Base-by-base conservation (phyloP, 257 asterid genomes). In the Thymus mandschuricus region DNA sequence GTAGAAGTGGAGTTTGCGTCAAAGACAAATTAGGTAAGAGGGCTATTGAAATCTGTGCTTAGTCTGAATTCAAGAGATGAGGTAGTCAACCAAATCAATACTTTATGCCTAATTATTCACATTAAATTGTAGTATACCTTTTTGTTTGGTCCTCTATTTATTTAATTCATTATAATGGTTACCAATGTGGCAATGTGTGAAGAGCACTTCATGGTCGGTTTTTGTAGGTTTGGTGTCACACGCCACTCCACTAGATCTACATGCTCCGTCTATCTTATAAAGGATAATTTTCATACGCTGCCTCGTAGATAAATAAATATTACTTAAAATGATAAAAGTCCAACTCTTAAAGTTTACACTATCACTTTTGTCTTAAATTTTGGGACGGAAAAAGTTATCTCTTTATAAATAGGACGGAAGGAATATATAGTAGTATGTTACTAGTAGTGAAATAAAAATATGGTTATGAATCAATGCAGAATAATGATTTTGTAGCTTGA, bases 41-140 rank as follows among this genome's bases (percentile, higher is more conserved):
- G 21, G 21, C 48, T 43, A 11, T 75, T 40, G 78, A 52, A 33
- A 45, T 34, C 30, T 52, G 80, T 79, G 78, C 68, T 28, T 7
- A 44, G 60, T 74, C 67, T 64, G 79, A 76, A 58, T 6, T 11
- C n/a, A 4, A 12, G 51, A 40, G 34, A 41, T 21, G 3, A 0
- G 10, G 60, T 21, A 76, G 77, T 65, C 77, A 71, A 66, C 69
- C 30, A 8, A 43, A 43, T 10, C 28, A 44, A 52, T 33, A 43
- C 49, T 55, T 55, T 69, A 49, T 46, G 44, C 10, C 52, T 44
- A 59, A 49, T 50, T 46, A 56, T 64, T 57, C 21, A 40, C 30
- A 45, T 35, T 62, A 41, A 51, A 31, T n/a, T n/a, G n/a, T n/a
- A n/a, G 6, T 44, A 4, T 21, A 28, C 29, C 10, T 33, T 38